A percentile compares a stretch with the other conserved stretches of the same genome.
Evolutionary conservation across 1,139 yeast species (phyloP).

Genomic region (Yamadazyma kanchanaburiensis): DNA sequence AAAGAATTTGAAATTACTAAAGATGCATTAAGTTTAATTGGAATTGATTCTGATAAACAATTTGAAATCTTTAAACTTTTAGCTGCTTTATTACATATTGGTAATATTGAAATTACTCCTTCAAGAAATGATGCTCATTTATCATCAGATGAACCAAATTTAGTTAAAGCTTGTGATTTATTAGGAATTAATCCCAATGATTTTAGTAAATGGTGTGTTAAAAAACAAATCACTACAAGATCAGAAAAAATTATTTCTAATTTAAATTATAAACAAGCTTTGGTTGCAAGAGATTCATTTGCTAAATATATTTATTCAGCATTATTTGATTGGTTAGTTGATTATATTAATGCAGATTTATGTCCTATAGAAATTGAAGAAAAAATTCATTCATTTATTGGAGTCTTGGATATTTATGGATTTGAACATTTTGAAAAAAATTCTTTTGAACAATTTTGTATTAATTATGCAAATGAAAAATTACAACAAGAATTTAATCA

Average conservation of each 20-base stretch:
- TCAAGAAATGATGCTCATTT: slow-evolving; percentile 83
- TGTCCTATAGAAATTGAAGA: slow-evolving; percentile 69
- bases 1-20: slow-evolving; percentile 72
- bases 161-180: slow-evolving; percentile 79
- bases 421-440: slow-evolving; percentile 93
- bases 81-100: slow-evolving; percentile 89
- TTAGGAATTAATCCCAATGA: slow-evolving; percentile 72
- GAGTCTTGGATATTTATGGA: slow-evolving; percentile 96
- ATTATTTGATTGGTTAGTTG: slow-evolving; percentile 93
- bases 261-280: slow-evolving; percentile 78
- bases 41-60: slow-evolving; percentile 62
- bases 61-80: slow-evolving; percentile 69
- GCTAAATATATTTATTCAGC: slow-evolving; percentile 93
- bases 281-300: slow-evolving; percentile 93
- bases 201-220: slow-evolving; percentile 90
- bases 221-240: slow-evolving; percentile 91
- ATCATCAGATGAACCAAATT: slow-evolving; percentile 81
- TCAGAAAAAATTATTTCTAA: slow-evolving; percentile 88
- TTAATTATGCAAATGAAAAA: slow-evolving; percentile 96
- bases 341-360: slow-evolving; percentile 73
- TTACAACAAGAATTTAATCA: slow-evolving; percentile 97
- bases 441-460: slow-evolving; percentile 96
- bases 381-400: slow-evolving; percentile 72
- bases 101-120: slow-evolving; percentile 86
- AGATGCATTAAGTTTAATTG: slow-evolving; percentile 76